Conservation (phyloP, 2,329 filamentous ascomycete species). For the Septoria linicola region DNA sequence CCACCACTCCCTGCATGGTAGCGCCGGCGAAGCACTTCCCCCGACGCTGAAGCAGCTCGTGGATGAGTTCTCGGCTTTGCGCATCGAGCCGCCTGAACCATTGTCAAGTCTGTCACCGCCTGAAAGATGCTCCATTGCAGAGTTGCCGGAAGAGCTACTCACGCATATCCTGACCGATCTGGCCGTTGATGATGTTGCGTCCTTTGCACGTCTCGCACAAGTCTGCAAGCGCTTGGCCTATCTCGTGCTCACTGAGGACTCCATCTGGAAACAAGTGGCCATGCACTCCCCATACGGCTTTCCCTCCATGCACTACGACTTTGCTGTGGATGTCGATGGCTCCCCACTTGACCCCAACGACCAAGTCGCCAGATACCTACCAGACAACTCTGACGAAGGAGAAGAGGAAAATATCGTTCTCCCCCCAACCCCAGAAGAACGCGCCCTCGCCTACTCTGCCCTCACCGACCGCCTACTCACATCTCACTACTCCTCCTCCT, state of each 20-base stretch:
- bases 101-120: slow-evolving; percentile 68
- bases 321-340: slow-evolving; percentile 61
- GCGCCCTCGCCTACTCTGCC: slow-evolving; percentile 25
- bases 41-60: slow-evolving; percentile 66
- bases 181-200: slow-evolving; percentile 71
- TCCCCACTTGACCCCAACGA: slow-evolving; percentile 35
- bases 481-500: slow-evolving; percentile 38
- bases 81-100: slow-evolving; percentile 67
- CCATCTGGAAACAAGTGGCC: slow-evolving; percentile 75
- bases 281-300: slow-evolving; percentile 67
- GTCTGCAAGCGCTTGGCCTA: slow-evolving; percentile 89
- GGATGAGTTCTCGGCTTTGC: slow-evolving; percentile 67
- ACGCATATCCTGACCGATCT: slow-evolving; percentile 73
- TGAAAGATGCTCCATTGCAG: slow-evolving; percentile 77
- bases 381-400: neutral
- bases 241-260: slow-evolving; percentile 77
- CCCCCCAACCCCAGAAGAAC: slow-evolving; percentile 27
- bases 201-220: slow-evolving; percentile 70
- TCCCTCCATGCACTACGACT: slow-evolving; percentile 77
- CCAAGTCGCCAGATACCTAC: slow-evolving; percentile 26
- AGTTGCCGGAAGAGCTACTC: slow-evolving; percentile 79
- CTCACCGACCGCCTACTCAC: slow-evolving; percentile 33
- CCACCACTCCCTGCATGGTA: slow-evolving; percentile 54
- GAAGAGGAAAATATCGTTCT: slow-evolving; percentile 28
- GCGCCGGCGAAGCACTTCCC: slow-evolving; percentile 42